Base-by-base conservation (phyloP, 805 yeast species). In the Grigorovia humatica region DNA sequence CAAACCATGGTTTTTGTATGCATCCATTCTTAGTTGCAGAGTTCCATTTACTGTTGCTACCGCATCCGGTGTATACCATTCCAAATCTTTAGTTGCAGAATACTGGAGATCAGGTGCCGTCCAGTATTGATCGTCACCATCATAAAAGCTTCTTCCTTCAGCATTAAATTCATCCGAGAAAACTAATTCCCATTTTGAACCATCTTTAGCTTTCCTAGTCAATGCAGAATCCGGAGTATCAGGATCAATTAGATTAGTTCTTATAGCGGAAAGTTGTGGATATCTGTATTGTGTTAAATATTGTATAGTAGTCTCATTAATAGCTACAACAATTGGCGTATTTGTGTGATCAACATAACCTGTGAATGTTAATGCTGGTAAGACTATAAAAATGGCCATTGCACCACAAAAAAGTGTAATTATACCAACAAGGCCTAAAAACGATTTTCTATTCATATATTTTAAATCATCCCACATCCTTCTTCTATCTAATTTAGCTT, bases 21-120 rank as follows among this genome's bases (percentile, higher is more conserved):
- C 95, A 64, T 90, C 97, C 81, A 90, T 70, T 50, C 83, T 74
- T 29, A 90, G 60, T 48, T 72, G 69, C 47, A 86, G 65, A 4
- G 88, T 75, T 54, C 97, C 97, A 57, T 85, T 79, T 3, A 68
- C 72, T 0, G 97, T 91, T 29, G 82, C 76, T 3, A 76, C 81
- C 1, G 96, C 96, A 65, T 90, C 96, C 0, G 98, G 98, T 54
- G 81, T 83, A 68, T 90, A 90, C 96, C 96, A 90, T 72, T 90
- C 97, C 62, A 88, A 74, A 73, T 90, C 97, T 53, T 78, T 70
- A 7, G 97, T 90, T 27, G 96, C 96, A 51, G 78, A 90, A 67
- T 90, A 90, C 66, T 88, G 80, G 42, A 89, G 59, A 68, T 89
- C 88, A 1, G 83, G 86, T 3, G 88, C 96, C 45, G 85, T 78